Base-by-base conservation (phyloP, 164 flowering plant species). In the Aristolochia californica region DNA sequence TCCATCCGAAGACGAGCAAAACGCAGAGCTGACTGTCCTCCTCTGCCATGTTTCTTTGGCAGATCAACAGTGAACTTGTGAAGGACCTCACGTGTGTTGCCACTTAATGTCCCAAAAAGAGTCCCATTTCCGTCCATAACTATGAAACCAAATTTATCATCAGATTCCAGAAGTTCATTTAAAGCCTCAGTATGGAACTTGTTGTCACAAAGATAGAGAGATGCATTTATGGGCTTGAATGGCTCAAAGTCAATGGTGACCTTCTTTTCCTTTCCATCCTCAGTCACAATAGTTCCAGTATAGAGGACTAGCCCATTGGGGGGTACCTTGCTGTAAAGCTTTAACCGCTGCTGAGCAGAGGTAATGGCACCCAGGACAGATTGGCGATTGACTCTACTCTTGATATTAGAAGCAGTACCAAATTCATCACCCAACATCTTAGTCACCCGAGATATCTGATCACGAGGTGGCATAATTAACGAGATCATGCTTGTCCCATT, bases 41-140 rank as follows among this genome's bases (percentile, higher is more conserved):
- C 60, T 57, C 60, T 43, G 3, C 60, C 60, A 43, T 57, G 60
- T 44, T 57, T 57, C 25, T 57, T 57, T 0, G 60, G 60, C 4
- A 57, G 45, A 23, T 57, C 60, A 10, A 57, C 60, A 4, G 60
- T 57, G 28, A 57, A 57, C 45, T 57, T 57, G 15, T 57, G 60
- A 21, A 57, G 60, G 13, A 57, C 60, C 34, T 57, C 60, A 10
- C 60, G 27, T 0, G 60, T 57, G 10, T 57, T 57, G 5, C 60
- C 60, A 57, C 60, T 57, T 17, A 57, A 44, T 5, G 60, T 57
- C 1, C 60, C 60, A 22, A 57, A 57, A 40, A 57, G 49, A 9
- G 60, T 57, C 5, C 60, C 60, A 57, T 57, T 57, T 9, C 60
- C 60, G 43, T 57, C 60, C 60, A 57, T 57, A 17, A 57, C 60